Percentiles rank a stretch among this genome's conserved stretches.
Conservation (phyloP, 805 yeast genomes). For the Schwanniomyces sp. region DNA sequence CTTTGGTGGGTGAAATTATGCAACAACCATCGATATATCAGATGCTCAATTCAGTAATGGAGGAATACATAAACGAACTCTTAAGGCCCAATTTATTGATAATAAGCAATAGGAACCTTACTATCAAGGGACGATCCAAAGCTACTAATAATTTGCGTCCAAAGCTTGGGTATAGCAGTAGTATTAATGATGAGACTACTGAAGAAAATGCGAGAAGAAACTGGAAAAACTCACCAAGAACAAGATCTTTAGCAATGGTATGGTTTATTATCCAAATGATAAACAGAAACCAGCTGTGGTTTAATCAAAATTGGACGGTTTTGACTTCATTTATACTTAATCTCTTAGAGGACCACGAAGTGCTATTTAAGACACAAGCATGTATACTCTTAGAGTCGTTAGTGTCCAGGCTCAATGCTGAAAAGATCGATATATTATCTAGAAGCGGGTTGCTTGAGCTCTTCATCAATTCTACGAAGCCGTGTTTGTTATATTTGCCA, state of each 20-base stretch:
- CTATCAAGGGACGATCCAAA: slow-evolving; percentile 1
- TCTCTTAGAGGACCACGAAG: slow-evolving; percentile 33
- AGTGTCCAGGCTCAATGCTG: slow-evolving; percentile 5
- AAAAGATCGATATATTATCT: slow-evolving; percentile 6
- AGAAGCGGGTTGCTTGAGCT: slow-evolving; percentile 26
- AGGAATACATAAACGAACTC: neutral
- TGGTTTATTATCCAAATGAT: slow-evolving; percentile 18
- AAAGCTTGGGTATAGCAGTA: slow-evolving; percentile 18
- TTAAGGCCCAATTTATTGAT: slow-evolving; percentile 1
- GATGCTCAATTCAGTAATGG: neutral
- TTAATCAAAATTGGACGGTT: slow-evolving; percentile 19
- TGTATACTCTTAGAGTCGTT: slow-evolving; percentile 16
- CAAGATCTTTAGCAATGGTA: slow-evolving; percentile 26
- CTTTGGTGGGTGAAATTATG: slow-evolving; percentile 3
- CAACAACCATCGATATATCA: neutral
- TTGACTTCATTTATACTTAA: slow-evolving; percentile 33
- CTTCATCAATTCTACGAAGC: slow-evolving; percentile 23
- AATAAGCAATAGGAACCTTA: neutral
- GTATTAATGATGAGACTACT: slow-evolving; percentile 13
- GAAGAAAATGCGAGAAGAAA: slow-evolving; percentile 22
- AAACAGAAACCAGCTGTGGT: slow-evolving; percentile 4
- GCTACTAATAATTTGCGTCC: slow-evolving; percentile 13
- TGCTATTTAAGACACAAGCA: slow-evolving; percentile 25
- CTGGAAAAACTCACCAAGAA: slow-evolving; percentile 26
- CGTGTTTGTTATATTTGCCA: slow-evolving; percentile 28